These are phyloP conservation scores for Stemphylium vesicarium DNA, from an alignment of 2,329 filamentous ascomycete genomes.

Conservation along the genomic window DNA sequence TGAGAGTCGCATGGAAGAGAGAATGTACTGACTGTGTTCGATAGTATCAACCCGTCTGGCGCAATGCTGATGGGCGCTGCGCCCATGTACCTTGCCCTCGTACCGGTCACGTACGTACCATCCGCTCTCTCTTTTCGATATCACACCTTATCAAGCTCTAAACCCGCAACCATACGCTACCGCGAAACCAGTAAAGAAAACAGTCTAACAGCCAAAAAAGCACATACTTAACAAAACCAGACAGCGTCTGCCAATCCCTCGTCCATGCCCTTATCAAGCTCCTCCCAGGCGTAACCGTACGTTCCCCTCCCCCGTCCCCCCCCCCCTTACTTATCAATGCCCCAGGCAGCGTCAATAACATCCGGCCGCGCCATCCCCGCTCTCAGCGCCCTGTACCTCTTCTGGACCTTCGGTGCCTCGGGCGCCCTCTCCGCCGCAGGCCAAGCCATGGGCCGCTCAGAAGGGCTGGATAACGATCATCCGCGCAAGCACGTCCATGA, in stretches of 20 bases:
- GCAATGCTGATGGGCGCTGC: conserved; percentile 20
- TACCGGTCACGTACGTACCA: conserved; percentile 24
- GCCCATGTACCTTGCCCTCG: conserved; percentile 28
- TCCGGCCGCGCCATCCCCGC: conserved; percentile 31
- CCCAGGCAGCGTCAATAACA: conserved; percentile 21
- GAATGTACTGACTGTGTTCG: no score
- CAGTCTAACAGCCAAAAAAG: conserved; percentile 2
- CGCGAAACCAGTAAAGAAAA: no score
- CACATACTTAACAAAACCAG: conserved; percentile 26
- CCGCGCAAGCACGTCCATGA: conserved; percentile 22
- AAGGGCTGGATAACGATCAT: conserved; percentile 23
- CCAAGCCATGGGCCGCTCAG: conserved; percentile 29
- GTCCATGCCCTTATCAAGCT: conserved; percentile 30
- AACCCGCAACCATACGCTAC: no score
- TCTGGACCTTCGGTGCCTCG: conserved; percentile 33
- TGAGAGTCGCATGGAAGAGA: no score
- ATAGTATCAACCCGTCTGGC: conserved; percentile 27
- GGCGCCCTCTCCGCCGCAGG: conserved; percentile 28
- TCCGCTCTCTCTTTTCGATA: background rate
- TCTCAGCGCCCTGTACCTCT: conserved; percentile 27
- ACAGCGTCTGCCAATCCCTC: conserved; percentile 27
- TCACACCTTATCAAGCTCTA: no score
- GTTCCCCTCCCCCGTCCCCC: background rate
- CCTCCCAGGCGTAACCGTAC: conserved; percentile 25
- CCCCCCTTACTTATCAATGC: background rate